Evolutionary conservation across 1,284 basidiomycete genomes (phyloP), one percentile per base, ranked within the genome.

Genomic region (Ganoderma multipileum): DNA sequence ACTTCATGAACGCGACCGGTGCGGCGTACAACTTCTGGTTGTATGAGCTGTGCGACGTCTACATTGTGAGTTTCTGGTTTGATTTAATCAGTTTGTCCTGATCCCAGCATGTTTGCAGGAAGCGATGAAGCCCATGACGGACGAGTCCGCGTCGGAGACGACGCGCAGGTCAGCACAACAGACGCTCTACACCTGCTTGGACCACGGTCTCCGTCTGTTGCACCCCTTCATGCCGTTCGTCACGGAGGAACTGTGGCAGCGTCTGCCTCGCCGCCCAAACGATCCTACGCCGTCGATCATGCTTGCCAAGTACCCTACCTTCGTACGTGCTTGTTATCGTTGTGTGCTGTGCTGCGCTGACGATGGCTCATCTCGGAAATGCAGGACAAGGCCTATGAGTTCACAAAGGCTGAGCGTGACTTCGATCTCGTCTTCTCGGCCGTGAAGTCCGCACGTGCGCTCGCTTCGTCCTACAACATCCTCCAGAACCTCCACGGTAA

Each of bases 191-290:
- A 97, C 94, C 16, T 97, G 95, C 79, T 86, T 99, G 52, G 98
- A 99, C 76, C 83, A 91, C 67, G 98, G 97, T 14, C 84, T 99
- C 63, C 89, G 92, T 61, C 85, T 99, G 11, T 85, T 99, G 16
- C 98, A 99, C 81, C 97, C 98, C 1, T 97, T 99, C 84, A 99
- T 99, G 98, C 98, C 98, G 1, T 99, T 93, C 80, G 96, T 99
- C 55, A 99, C 97, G 1, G 98, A 99, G 82, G 98, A 99, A 81
- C 84, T 99, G 23, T 99, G 98, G 98, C 98, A 99, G 80, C 90
- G 97, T 55, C 85, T 99, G 12, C 96, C 97, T 0, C 86, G 96
- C 16, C 85, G 97, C 66, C 89, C 92, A 0, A 91, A 91, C 63
- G 96, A 99, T 79, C 77, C 86, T 11, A 94, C 92, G 11, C 89